Evolutionary conservation across 495 filamentous ascomycete species (phyloP).

Genomic region (Apodospora peruviana): DNA sequence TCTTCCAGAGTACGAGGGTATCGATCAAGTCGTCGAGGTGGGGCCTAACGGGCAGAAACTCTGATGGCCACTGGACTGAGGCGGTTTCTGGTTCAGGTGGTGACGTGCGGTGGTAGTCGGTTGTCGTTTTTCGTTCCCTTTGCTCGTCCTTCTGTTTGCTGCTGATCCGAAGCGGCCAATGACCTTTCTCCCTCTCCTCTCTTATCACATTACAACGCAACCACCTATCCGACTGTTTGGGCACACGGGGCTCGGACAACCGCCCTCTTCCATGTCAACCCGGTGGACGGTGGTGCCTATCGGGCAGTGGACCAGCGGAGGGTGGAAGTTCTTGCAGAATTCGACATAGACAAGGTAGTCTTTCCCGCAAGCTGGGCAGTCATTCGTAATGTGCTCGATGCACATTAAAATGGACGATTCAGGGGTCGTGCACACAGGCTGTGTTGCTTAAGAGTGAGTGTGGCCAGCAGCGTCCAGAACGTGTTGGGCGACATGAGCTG

Average conservation of each 20-base stretch:
- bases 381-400: constrained; percentile 39
- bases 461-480: not conserved
- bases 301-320: constrained; percentile 37
- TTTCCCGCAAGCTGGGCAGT: constrained; percentile 49
- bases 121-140: not conserved
- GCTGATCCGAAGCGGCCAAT: not conserved
- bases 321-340: constrained; percentile 41
- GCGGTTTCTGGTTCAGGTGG: not conserved
- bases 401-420: constrained; percentile 39
- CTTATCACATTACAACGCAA: constrained; percentile 39
- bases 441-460: constrained; percentile 3
- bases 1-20: constrained; percentile 74
- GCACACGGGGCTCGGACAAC: constrained; percentile 44
- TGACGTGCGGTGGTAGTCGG: not conserved
- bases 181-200: not conserved
- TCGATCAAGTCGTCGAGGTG: constrained; percentile 87
- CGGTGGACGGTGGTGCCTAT: constrained; percentile 26
- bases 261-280: constrained; percentile 41
- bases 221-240: constrained; percentile 44
- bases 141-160: not conserved
- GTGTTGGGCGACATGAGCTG: constrained; percentile 14
- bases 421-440: not conserved
- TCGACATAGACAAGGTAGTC: constrained; percentile 45
- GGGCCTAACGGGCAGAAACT: constrained; percentile 54
- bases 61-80: constrained; percentile 21